Base-by-base conservation (phyloP, 2,329 filamentous ascomycete genomes). In the Waltergamsia citrina region DNA sequence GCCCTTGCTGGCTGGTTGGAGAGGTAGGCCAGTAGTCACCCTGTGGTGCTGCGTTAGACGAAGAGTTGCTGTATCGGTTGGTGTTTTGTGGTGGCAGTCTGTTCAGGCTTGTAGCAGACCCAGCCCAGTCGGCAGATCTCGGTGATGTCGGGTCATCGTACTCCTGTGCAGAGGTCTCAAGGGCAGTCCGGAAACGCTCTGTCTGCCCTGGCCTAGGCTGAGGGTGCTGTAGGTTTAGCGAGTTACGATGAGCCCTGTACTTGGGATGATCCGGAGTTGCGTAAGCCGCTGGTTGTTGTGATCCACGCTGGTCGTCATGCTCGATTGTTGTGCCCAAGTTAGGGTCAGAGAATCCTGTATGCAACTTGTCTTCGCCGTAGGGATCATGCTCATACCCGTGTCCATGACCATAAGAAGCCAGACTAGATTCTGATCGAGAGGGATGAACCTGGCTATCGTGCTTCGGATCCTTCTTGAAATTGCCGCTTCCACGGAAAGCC, bases 211-310 rank as follows among this genome's bases (percentile, higher is more conserved):
- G 77, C 19, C 81, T 68, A 7, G 84, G 84, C 52, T 88, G 83
- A 6, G 84, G 84, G 54, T 90, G 84, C 50, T 86, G 77, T 25
- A 90, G 62, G 47, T 86, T 85, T 36, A 88, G 55, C 18, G 82
- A 87, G 58, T 88, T 85, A 45, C 84, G 78, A 53, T 88, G 81
- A 36, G 81, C 82, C 54, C 82, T 80, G 56, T 88, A 88, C 55
- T 88, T 88, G 30, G 83, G 81, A 44, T 87, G 81, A 47, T 74
- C 79, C 0, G 56, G 51, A 5, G 68, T 69, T 48, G 71, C 67
- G 38, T 72, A 72, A 3, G 69, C 64, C 27, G 71, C 64, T 6
- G 74, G 60, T 4, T 69, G 66, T 7, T 45, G 41, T 5, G 8
- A 5, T 5, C 6, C 5, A 7, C 45, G 47, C 24, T 47, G 45